Evolutionary conservation across 2,329 filamentous ascomycete species (phyloP).

Genomic region (Periconia digitata): DNA sequence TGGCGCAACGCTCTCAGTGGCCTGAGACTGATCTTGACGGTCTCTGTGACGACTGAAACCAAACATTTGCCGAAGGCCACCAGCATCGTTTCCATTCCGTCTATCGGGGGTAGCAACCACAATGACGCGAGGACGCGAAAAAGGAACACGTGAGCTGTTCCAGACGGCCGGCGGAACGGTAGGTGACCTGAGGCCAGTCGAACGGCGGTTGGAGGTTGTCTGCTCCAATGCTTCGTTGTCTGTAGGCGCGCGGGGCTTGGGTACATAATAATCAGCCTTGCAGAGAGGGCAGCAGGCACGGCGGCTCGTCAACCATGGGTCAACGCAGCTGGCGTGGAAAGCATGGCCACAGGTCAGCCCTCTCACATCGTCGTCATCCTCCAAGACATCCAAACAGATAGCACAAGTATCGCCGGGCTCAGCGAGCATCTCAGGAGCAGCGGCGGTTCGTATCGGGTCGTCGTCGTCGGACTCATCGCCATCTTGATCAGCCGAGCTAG

Average conservation of each 20-base stretch:
- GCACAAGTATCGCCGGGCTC: constrained; percentile 91
- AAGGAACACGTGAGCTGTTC: constrained; percentile 33
- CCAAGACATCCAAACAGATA: constrained; percentile 91
- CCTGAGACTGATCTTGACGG: constrained; percentile 22
- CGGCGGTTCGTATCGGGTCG: constrained; percentile 76
- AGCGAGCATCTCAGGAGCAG: constrained; percentile 77
- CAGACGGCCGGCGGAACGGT: constrained; percentile 36
- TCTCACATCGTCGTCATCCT: constrained; percentile 93
- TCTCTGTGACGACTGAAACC: constrained; percentile 23
- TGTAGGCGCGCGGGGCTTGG: constrained; percentile 71
- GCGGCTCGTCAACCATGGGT: constrained; percentile 93
- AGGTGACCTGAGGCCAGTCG: constrained; percentile 35
- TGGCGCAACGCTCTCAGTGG: constrained; percentile 6
- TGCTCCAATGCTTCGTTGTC: constrained; percentile 50
- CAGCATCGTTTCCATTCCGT: constrained; percentile 8
- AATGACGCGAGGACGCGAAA: constrained; percentile 36
- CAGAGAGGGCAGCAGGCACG: constrained; percentile 95
- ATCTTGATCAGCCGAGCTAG: constrained; percentile 24
- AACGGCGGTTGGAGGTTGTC: constrained; percentile 28
- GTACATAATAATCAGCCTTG: constrained; percentile 96
- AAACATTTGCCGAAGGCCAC: constrained; percentile 14
- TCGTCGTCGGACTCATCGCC: constrained; percentile 71
- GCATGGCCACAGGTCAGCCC: constrained; percentile 96
- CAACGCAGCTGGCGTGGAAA: constrained; percentile 93
- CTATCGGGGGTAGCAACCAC: constrained; percentile 18